These are phyloP conservation scores for Paracoccidioides brasiliensis DNA, from an alignment of 2,329 filamentous ascomycete genomes.

Conservation along the genomic window DNA sequence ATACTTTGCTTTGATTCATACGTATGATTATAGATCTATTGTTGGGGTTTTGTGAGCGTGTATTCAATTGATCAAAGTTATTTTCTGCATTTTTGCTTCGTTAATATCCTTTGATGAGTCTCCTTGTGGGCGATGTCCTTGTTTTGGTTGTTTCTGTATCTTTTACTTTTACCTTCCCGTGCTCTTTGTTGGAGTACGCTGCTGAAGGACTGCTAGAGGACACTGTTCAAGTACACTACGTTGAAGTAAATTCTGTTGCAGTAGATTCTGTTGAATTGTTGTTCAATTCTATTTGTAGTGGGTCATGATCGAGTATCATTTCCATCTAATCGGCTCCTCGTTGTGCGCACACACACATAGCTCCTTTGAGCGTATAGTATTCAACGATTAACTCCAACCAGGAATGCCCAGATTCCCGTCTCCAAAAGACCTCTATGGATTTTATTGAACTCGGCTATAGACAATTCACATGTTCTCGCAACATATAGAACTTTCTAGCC, in stretches of 20 bases:
- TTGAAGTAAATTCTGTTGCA: too few relatives aligned
- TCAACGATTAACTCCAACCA: too few relatives aligned
- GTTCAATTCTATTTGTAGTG: too few relatives aligned
- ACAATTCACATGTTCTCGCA: too few relatives aligned
- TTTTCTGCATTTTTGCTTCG: neutral
- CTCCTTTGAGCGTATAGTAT: neutral
- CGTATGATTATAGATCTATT: neutral
- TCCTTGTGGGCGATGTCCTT: neutral
- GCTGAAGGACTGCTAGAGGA: too few relatives aligned
- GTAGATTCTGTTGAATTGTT: too few relatives aligned
- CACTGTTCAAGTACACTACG: too few relatives aligned
- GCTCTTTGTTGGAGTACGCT: neutral
- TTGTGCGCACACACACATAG: neutral
- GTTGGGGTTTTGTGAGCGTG: neutral
- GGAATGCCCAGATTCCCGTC: too few relatives aligned
- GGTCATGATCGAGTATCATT: neutral
- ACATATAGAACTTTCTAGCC: too few relatives aligned
- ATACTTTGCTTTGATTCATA: neutral
- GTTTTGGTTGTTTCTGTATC: neutral
- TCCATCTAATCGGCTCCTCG: neutral
- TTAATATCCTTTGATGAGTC: neutral
- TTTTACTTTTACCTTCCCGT: neutral
- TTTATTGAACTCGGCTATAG: too few relatives aligned
- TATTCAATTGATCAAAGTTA: neutral
- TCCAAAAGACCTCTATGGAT: too few relatives aligned